Evolutionary conservation across 2,329 filamentous ascomycete genomes (phyloP).

Genomic region (Fusarium devonianum): DNA sequence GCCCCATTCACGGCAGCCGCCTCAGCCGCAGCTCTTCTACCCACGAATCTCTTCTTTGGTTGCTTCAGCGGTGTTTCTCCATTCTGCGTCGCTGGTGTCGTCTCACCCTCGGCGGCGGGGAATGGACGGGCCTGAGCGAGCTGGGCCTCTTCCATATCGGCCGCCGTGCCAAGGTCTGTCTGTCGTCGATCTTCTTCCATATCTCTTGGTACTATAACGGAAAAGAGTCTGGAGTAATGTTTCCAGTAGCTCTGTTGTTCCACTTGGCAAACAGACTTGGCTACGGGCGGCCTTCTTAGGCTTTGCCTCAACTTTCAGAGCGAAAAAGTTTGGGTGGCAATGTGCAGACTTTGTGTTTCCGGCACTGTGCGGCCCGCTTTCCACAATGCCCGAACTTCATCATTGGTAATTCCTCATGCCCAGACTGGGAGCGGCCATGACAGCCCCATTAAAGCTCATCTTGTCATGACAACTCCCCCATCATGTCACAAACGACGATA

Average conservation of each 20-base stretch:
- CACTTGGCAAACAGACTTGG: not conserved
- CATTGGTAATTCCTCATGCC: slow-evolving; percentile 22
- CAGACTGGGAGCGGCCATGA: slow-evolving; percentile 25
- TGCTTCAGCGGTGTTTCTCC: slow-evolving; percentile 64
- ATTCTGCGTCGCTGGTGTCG: slow-evolving; percentile 39
- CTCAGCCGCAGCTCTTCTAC: slow-evolving; percentile 75
- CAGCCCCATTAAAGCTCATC: slow-evolving; percentile 5
- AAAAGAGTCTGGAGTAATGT: too few relatives aligned
- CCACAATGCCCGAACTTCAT: slow-evolving; percentile 4
- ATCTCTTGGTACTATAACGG: not conserved
- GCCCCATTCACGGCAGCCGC: slow-evolving; percentile 57
- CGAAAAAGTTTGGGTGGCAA: slow-evolving; percentile 35
- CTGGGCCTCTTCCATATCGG: slow-evolving; percentile 65
- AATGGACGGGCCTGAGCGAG: slow-evolving; percentile 43
- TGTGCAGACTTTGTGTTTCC: slow-evolving; percentile 19
- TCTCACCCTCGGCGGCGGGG: slow-evolving; percentile 24
- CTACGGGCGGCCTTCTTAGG: not conserved
- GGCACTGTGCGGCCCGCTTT: slow-evolving; percentile 38
- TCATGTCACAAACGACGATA: not conserved
- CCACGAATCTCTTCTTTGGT: slow-evolving; percentile 92
- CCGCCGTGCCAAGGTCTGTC: slow-evolving; percentile 73
- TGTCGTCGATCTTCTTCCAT: slow-evolving; percentile 82
- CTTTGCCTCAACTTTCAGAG: slow-evolving; percentile 1
- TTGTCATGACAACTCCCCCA: slow-evolving; percentile 24
- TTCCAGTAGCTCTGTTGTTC: too few relatives aligned